Percentiles rank a stretch among this genome's conserved stretches.
Conservation (phyloP, 2,329 filamentous ascomycete genomes). For the Paracamarosporium sp. region DNA sequence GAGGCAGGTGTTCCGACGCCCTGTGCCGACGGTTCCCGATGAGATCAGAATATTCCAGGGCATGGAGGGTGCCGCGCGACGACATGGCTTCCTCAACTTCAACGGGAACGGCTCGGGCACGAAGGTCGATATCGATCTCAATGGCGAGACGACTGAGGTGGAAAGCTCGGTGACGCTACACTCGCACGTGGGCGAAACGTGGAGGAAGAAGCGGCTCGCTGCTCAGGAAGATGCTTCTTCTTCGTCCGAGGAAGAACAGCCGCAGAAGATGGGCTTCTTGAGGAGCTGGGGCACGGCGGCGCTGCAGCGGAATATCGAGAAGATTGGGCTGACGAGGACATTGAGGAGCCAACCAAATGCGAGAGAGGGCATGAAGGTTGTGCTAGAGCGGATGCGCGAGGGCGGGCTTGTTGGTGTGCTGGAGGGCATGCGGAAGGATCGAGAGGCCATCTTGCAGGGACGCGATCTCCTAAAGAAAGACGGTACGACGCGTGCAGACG, state of each 20-base stretch:
- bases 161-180: constrained; percentile 76
- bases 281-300: constrained; percentile 70
- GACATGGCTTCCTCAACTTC: constrained; percentile 42
- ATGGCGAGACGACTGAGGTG: constrained; percentile 65
- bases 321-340: constrained; percentile 77
- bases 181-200: constrained; percentile 73
- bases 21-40: constrained; percentile 27
- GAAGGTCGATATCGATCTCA: constrained; percentile 31
- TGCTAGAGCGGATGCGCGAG: constrained; percentile 72
- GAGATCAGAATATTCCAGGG: constrained; percentile 37
- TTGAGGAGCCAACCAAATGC: constrained; percentile 80
- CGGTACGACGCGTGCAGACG: constrained; percentile 13
- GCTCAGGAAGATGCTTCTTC: constrained; percentile 44
- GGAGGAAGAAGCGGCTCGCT: constrained; percentile 56
- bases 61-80: constrained; percentile 38
- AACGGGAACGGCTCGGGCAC: constrained; percentile 26
- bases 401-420: constrained; percentile 74
- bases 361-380: constrained; percentile 82
- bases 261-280: constrained; percentile 63
- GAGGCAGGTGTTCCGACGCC: constrained; percentile 71
- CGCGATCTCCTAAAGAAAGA: constrained; percentile 19
- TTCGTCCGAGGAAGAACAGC: constrained; percentile 51
- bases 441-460: constrained; percentile 49
- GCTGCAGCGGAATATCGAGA: constrained; percentile 81
- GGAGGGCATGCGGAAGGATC: constrained; percentile 72